Percentiles rank a stretch among this genome's conserved stretches.
phyloP scores from a whole-genome alignment of 176 grass and related monocot genomes.

The Poa annua region DNA sequence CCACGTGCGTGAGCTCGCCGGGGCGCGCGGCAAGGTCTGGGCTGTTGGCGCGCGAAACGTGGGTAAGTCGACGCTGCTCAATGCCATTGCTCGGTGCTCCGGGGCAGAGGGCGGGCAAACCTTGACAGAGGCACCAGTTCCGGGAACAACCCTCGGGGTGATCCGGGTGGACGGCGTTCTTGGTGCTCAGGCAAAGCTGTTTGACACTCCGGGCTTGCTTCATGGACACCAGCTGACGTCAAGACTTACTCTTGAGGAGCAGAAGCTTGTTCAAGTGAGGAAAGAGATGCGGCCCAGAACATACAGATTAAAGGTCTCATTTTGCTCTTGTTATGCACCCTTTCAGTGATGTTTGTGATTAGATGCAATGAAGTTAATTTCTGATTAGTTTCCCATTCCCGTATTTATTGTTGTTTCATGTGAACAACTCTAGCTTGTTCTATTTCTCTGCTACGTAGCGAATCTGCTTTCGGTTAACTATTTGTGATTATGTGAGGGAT shows the following conservation, averaged over 20 bases:
- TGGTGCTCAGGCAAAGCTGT: slow-evolving; percentile 76
- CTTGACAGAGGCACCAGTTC: slow-evolving; percentile 88
- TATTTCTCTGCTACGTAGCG: not conserved
- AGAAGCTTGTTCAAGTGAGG: slow-evolving; percentile 73
- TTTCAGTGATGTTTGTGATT: not conserved
- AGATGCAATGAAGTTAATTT: not conserved
- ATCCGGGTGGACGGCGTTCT: slow-evolving; percentile 72
- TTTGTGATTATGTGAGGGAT: not conserved
- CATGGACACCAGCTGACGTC: slow-evolving; percentile 84
- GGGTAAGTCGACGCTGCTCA: slow-evolving; percentile 83
- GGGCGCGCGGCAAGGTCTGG: slow-evolving; percentile 84
- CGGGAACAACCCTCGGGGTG: slow-evolving; percentile 78
- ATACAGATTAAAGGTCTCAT: slow-evolving; percentile 78
- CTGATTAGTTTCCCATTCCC: not conserved
- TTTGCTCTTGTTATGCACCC: not conserved
- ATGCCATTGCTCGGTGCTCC: slow-evolving; percentile 72
- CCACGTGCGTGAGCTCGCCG: slow-evolving; percentile 63
- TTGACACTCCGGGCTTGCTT: slow-evolving; percentile 79
- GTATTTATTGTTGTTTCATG: not conserved
- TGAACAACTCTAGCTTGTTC: not conserved
- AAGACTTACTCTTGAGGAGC: slow-evolving; percentile 68
- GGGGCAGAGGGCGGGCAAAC: slow-evolving; percentile 33
- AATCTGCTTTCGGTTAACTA: not conserved
- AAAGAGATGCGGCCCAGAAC: slow-evolving; percentile 81
- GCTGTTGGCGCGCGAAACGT: slow-evolving; percentile 83